Base-by-base conservation (phyloP, 371 early-diverging fungal genomes). In the Mortierella polycephala region DNA sequence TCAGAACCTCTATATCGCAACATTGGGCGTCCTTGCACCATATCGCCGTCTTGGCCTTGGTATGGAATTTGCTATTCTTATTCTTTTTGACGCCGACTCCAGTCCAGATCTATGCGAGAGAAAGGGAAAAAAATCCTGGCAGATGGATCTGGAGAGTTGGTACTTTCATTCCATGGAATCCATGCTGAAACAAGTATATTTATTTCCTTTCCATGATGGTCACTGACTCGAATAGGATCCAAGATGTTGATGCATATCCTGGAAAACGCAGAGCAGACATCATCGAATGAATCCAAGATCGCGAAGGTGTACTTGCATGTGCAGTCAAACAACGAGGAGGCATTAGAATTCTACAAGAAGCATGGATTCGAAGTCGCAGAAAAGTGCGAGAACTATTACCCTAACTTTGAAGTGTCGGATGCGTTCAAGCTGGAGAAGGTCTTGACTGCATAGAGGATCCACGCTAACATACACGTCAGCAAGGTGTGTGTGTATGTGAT, bases 21-120 rank as follows among this genome's bases (percentile, higher is more conserved):
- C 99, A 0, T 84, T 98, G 54, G 97, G 99, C 44, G 96, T 98
- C 42, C 84, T 97, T 54, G 90, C 94, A 11, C 91, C 94, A 9
- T 96, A 93, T 79, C 87, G 99, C 47, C 82, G 91, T 10, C 85
- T 92, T 45, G 94, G 95, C 9, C 83, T 98, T 52, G 98, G 96
- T 93, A 83, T 68, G 75, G 37, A 10, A 21, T 11, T 7, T 8
- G 41, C 5, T 14, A 44, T 37, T 30, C n/a, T 30, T 44, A 42
- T 18, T 30, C 30, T 3, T 4, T 6, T 21, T 20, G 20, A 5
- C 42, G 5, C 16, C n/a, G 30, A 30, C 30, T 30, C 30, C 30
- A 30, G 30, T 2, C 4, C 30, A 1, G 30, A 30, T 30, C 30
- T 30, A 56, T 13, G 16, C 12, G n/a, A 21, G 3, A 56, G 11